A percentile compares a stretch with the other conserved stretches of the same genome.
Conservation (phyloP, 108 stramenopile species). For the Stephanodiscus minutulus region DNA sequence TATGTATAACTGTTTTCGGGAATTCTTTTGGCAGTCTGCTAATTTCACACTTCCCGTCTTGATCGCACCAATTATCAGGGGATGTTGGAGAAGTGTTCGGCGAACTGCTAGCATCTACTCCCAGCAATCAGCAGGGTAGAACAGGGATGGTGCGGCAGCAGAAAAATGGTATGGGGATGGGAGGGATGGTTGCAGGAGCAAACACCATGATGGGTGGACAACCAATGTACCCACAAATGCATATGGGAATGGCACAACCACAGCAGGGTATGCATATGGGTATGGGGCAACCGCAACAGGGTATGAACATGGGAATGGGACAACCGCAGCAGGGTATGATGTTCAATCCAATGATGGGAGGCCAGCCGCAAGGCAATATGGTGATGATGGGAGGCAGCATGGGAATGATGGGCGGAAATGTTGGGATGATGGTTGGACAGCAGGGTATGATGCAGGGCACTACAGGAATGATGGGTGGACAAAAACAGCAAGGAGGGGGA, state of each 20-base stretch:
- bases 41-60: neutral
- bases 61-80: neutral
- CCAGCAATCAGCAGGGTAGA: neutral
- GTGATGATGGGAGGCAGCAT: slow-evolving; percentile 13
- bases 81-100: slow-evolving; percentile 47
- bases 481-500: slow-evolving; percentile 16
- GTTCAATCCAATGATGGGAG: slow-evolving; percentile 33
- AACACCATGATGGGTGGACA: neutral
- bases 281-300: slow-evolving; percentile 16
- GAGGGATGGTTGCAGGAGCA: neutral
- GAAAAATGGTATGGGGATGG: slow-evolving; percentile 52
- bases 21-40: neutral
- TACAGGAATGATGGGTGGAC: slow-evolving; percentile 40
- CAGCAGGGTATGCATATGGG: no score
- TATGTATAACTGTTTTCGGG: neutral
- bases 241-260: slow-evolving; percentile 14
- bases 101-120: slow-evolving; percentile 14
- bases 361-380: slow-evolving; percentile 47
- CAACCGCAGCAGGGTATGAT: slow-evolving; percentile 18
- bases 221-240: slow-evolving; percentile 12
- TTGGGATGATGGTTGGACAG: slow-evolving; percentile 15
- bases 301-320: slow-evolving; percentile 12
- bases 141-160: slow-evolving; percentile 13
- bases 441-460: slow-evolving; percentile 24
- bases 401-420: slow-evolving; percentile 3